Evolutionary conservation across 2,329 filamentous ascomycete species (phyloP).

Genomic region (Botrytis cinerea): DNA sequence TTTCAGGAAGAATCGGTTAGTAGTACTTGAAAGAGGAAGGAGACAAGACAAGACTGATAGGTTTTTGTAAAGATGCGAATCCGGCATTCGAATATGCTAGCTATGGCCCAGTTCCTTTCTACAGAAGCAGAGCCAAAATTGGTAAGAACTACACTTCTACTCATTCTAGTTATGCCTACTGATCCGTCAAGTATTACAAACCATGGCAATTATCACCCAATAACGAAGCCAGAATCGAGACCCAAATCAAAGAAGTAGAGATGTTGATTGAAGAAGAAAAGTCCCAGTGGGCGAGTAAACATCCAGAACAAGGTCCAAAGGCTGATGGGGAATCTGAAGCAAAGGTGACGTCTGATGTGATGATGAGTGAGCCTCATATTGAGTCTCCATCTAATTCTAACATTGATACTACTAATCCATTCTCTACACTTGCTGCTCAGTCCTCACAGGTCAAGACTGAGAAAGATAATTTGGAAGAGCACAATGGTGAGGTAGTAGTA

Average conservation of each 20-base stretch:
- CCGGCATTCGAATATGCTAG: slow-evolving; percentile 70
- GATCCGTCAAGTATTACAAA: slow-evolving; percentile 69
- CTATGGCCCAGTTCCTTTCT: slow-evolving; percentile 70
- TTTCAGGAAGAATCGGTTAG: slow-evolving; percentile 78
- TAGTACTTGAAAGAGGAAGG: slow-evolving; percentile 32
- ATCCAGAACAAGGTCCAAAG: slow-evolving; percentile 42
- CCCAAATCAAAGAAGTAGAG: slow-evolving; percentile 68
- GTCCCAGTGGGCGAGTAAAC: slow-evolving; percentile 58
- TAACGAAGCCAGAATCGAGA: slow-evolving; percentile 70
- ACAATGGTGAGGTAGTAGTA: slow-evolving; percentile 75
- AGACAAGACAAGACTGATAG: slow-evolving; percentile 24
- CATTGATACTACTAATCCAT: slow-evolving; percentile 45
- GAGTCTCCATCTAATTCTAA: slow-evolving; percentile 44
- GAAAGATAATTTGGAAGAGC: slow-evolving; percentile 59
- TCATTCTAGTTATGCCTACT: slow-evolving; percentile 26
- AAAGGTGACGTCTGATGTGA: slow-evolving; percentile 42
- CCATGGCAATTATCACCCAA: slow-evolving; percentile 73
- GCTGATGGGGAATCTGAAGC: slow-evolving; percentile 34
- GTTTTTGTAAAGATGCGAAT: slow-evolving; percentile 53
- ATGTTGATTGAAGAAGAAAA: slow-evolving; percentile 64
- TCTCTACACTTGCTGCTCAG: slow-evolving; percentile 37
- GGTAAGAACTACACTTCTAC: slow-evolving; percentile 52
- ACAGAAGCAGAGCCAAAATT: slow-evolving; percentile 73
- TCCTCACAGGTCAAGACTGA: slow-evolving; percentile 39
- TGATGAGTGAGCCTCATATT: slow-evolving; percentile 49